Percentiles rank a stretch among this genome's conserved stretches.
Evolutionary conservation across 441 rosid genomes (phyloP).

Genomic region (Lepidium campestre): DNA sequence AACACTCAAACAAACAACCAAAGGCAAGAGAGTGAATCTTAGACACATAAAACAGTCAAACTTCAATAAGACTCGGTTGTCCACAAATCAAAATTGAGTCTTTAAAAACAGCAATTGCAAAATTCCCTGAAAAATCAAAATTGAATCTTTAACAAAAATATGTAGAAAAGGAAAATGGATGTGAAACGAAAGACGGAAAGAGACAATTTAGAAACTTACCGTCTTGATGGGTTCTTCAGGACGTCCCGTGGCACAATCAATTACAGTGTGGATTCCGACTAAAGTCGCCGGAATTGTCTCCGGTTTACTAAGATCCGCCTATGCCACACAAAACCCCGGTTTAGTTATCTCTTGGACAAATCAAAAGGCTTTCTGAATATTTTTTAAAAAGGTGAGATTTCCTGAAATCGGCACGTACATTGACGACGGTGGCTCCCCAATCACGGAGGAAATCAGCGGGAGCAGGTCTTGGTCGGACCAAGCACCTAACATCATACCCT

Average conservation of each 20-base stretch:
- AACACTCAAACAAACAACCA: not conserved
- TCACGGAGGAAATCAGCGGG: conserved; percentile 92
- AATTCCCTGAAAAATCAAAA: not conserved
- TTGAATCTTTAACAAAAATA: not conserved
- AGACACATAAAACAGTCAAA: not conserved
- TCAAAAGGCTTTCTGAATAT: not conserved
- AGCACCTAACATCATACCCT: conserved; percentile 89
- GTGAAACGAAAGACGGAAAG: not conserved
- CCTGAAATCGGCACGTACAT: conserved; percentile 31
- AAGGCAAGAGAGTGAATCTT: not conserved
- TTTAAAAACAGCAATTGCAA: not conserved
- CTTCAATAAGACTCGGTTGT: not conserved
- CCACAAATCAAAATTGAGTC: not conserved
- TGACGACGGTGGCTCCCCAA: conserved; percentile 98
- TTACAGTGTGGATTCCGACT: conserved; percentile 83
- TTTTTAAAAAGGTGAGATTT: not conserved
- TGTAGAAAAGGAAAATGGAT: no score
- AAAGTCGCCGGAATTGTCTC: conserved; percentile 87
- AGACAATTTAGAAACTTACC: conserved; percentile 29
- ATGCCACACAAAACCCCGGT: conserved; percentile 23
- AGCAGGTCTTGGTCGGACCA: conserved; percentile 85
- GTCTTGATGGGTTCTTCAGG: conserved; percentile 94
- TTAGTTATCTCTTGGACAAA: not conserved
- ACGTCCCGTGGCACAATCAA: conserved; percentile 93
- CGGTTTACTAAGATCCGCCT: conserved; percentile 94